Evolutionary conservation across 2,329 filamentous ascomycete species (phyloP).

Genomic region (Rhexocercosporidium sp.): DNA sequence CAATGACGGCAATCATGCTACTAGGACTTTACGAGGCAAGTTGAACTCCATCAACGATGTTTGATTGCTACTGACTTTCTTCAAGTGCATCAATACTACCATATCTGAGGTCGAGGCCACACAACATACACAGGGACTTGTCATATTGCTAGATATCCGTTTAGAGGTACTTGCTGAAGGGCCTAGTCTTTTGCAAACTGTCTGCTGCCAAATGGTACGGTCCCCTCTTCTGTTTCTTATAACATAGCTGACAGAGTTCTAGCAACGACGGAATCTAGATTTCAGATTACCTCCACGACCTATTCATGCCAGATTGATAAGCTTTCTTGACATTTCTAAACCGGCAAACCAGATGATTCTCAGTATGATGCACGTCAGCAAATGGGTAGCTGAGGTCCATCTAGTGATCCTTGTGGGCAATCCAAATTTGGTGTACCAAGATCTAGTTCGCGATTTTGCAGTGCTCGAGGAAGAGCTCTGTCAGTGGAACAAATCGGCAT

Average conservation of each 20-base stretch:
- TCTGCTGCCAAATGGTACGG: conserved; percentile 24
- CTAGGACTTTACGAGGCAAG: conserved; percentile 24
- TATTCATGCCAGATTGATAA: not conserved
- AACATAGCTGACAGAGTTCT: not conserved
- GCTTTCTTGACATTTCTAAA: conserved; percentile 8
- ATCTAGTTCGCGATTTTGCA: not conserved
- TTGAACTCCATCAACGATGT: not conserved
- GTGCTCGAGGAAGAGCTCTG: not conserved
- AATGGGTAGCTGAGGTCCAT: conserved; percentile 12
- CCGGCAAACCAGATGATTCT: conserved; percentile 10
- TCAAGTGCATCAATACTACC: conserved; percentile 3
- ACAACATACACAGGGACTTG: conserved; percentile 13
- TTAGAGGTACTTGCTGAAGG: conserved; percentile 4
- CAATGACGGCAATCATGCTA: conserved; percentile 19
- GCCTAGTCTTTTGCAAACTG: conserved; percentile 12
- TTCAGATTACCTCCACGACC: not conserved
- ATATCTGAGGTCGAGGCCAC: not conserved
- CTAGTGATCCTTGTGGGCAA: not conserved
- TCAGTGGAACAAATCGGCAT: not conserved
- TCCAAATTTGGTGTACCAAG: not conserved
- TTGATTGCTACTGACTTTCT: not conserved
- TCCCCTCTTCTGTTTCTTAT: not conserved
- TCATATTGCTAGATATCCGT: conserved; percentile 11
- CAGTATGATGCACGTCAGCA: conserved; percentile 15
- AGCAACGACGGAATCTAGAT: conserved; percentile 21